A percentile compares a stretch with the other conserved stretches of the same genome.
These are phyloP conservation scores for Fistulifera pelliculosa DNA, from an alignment of 108 stramenopile species.

Conservation along the genomic window DNA sequence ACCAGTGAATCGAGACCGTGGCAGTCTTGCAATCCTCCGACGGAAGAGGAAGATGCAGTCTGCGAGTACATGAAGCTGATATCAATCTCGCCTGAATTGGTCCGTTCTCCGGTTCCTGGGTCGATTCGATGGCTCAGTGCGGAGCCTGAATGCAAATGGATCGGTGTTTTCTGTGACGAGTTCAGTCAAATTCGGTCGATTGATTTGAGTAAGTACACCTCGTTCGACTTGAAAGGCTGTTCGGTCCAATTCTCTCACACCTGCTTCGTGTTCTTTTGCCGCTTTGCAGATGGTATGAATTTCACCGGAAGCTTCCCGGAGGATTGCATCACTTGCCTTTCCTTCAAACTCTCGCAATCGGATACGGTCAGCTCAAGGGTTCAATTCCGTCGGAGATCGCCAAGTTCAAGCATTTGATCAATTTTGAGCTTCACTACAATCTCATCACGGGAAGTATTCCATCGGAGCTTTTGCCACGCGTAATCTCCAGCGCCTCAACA, in stretches of 20 bases:
- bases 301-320: constrained; percentile 9
- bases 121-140: constrained; percentile 31
- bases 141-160: constrained; percentile 21
- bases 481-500: constrained; percentile 12
- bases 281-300: constrained; percentile 6
- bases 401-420: constrained; percentile 17
- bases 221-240: not conserved
- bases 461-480: constrained; percentile 8
- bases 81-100: not conserved
- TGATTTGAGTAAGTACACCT: constrained; percentile 18
- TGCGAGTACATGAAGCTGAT: constrained; percentile 17
- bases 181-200: constrained; percentile 10
- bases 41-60: constrained; percentile 3
- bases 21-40: constrained; percentile 31
- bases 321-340: constrained; percentile 17
- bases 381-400: constrained; percentile 24
- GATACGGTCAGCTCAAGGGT: constrained; percentile 23
- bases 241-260: not conserved
- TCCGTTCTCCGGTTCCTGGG: constrained; percentile 2
- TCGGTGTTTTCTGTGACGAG: constrained; percentile 19
- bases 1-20: constrained; percentile 28
- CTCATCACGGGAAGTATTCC: constrained; percentile 33
- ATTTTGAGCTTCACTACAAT: constrained; percentile 40
- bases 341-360: constrained; percentile 15
- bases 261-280: not conserved